Percentiles rank a stretch among this genome's conserved stretches.
Conservation (phyloP, 352 stramenopile genomes). For the Halophytophthora polymorphica region DNA sequence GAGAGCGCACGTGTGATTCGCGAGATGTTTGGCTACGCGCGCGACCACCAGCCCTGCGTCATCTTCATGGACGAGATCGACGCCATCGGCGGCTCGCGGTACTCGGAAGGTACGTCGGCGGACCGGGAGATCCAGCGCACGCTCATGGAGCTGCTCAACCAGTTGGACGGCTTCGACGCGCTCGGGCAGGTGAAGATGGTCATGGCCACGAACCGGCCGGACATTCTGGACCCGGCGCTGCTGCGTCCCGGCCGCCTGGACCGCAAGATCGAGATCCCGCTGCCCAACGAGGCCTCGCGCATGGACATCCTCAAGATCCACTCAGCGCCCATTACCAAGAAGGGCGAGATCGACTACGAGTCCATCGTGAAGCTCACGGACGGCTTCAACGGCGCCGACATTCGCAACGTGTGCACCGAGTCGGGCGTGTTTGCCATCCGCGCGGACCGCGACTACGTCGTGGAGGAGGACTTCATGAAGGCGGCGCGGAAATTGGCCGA, state of each 20-base stretch:
- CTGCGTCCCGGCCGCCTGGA: constrained; percentile 97
- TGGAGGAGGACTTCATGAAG: constrained; percentile 99
- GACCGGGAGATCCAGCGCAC: constrained; percentile 99
- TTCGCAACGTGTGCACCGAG: constrained; percentile 98
- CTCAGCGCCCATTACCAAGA: constrained; percentile 96
- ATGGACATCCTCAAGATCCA: constrained; percentile 99
- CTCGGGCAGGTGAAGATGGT: constrained; percentile 99
- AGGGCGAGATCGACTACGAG: constrained; percentile 99
- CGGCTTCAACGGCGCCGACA: constrained; percentile 99
- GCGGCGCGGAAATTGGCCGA: constrained; percentile 98
- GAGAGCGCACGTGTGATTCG: constrained; percentile 99
- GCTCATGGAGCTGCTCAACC: constrained; percentile 99
- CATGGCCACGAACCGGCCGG: constrained; percentile 98
- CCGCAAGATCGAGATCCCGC: constrained; percentile 99
- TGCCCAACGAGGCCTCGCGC: constrained; percentile 97
- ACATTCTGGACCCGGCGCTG: constrained; percentile 99
- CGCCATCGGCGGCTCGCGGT: constrained; percentile 97
- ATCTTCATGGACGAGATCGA: constrained; percentile 99
- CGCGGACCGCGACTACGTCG: constrained; percentile 97
- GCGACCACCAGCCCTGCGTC: constrained; percentile 98
- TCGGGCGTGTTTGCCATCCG: constrained; percentile 98
- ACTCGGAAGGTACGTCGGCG: constrained; percentile 95
- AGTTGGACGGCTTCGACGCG: constrained; percentile 99
- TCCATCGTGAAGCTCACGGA: constrained; percentile 99
- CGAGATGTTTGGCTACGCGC: constrained; percentile 98